Evolutionary conservation across 2,329 filamentous ascomycete genomes (phyloP).

Genomic region (Talaromyces verruculosus): DNA sequence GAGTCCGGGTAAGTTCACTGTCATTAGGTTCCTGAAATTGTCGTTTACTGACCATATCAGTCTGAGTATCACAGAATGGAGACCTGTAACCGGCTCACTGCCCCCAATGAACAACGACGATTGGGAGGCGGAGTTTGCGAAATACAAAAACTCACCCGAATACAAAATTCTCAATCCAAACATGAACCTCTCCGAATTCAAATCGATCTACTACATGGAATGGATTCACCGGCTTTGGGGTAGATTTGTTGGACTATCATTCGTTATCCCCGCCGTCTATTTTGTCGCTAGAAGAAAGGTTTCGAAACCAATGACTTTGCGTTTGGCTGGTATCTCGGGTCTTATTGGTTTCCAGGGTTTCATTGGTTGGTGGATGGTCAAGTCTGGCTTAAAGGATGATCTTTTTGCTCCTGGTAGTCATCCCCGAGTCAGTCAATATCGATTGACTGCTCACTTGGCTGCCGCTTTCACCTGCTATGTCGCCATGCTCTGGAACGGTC

Average conservation of each 20-base stretch:
- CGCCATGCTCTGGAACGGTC: conserved; percentile 88
- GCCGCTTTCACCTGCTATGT: conserved; percentile 91
- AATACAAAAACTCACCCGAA: conserved; percentile 90
- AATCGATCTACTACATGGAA: conserved; percentile 99
- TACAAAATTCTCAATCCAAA: conserved; percentile 88
- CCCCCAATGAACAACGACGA: conserved; percentile 75
- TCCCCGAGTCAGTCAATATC: conserved; percentile 91
- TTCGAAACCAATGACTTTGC: conserved; percentile 71
- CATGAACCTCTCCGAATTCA: conserved; percentile 93
- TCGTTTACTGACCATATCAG: conserved; percentile 46
- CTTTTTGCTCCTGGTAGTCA: conserved; percentile 87
- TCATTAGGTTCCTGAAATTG: not conserved
- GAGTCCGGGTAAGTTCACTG: conserved; percentile 77
- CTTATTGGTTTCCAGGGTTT: conserved; percentile 94
- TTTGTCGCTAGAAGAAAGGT: conserved; percentile 80
- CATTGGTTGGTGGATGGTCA: conserved; percentile 99
- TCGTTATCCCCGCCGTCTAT: conserved; percentile 83
- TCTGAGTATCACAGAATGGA: conserved; percentile 98
- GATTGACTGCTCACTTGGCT: conserved; percentile 82
- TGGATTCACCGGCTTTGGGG: conserved; percentile 97
- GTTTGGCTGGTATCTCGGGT: conserved; percentile 77
- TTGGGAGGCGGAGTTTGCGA: conserved; percentile 90
- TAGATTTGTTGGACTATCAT: conserved; percentile 83
- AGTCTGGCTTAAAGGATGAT: conserved; percentile 92
- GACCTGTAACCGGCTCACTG: conserved; percentile 86